Conservation (phyloP, 768 basidiomycete species). For the Agaricus sinodeliciosus region DNA sequence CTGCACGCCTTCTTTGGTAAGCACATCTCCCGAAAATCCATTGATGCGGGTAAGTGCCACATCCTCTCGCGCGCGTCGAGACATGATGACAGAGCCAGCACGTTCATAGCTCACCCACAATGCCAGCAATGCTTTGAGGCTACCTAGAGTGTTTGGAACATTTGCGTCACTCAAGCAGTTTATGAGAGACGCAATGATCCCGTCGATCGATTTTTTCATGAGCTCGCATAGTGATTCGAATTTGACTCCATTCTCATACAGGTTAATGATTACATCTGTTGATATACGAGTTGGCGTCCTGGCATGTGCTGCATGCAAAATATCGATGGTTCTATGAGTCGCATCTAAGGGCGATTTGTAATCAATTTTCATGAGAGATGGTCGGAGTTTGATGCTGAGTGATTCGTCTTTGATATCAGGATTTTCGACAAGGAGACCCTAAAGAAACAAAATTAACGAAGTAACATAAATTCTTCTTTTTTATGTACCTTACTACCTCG, state of each 20-base stretch:
- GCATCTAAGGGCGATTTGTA: conserved; percentile 31
- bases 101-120: conserved; percentile 36
- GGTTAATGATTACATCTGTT: conserved; percentile 54
- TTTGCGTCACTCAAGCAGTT: conserved; percentile 27
- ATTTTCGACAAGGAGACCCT: conserved; percentile 36
- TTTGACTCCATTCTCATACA: conserved; percentile 59
- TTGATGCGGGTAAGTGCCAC: conserved; percentile 35
- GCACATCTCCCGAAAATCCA: conserved; percentile 34
- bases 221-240: conserved; percentile 30
- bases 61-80: conserved; percentile 31
- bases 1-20: conserved; percentile 29
- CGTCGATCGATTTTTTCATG: conserved; percentile 26
- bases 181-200: conserved; percentile 31
- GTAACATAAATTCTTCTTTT: not conserved
- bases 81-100: conserved; percentile 33
- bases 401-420: conserved; percentile 19
- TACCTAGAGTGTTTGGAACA: too few species aligned
- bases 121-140: conserved; percentile 24
- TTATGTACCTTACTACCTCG: conserved; percentile 37
- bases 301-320: conserved; percentile 47
- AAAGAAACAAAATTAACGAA: not conserved
- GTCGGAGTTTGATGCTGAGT: conserved; percentile 25
- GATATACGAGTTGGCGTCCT: conserved; percentile 40
- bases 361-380: conserved; percentile 41
- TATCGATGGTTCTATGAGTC: conserved; percentile 42